Evolutionary conservation across 495 filamentous ascomycete species (phyloP).

Genomic region (Niebla homalea): DNA sequence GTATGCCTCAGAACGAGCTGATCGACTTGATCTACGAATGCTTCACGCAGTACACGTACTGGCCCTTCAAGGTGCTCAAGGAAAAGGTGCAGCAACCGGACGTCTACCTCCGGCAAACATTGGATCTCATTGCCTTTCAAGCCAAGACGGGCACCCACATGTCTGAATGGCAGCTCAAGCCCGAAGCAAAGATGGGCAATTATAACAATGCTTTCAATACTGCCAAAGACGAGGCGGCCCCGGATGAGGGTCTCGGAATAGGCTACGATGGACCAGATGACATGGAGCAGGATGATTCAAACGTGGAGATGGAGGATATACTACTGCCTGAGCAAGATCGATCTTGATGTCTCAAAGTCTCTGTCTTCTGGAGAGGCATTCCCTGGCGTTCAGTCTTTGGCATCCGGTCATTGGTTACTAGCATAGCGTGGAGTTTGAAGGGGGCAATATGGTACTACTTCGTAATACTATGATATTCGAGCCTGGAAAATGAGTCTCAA

Average conservation of each 20-base stretch:
- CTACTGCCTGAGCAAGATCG: conserved; percentile 8
- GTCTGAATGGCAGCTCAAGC: conserved; percentile 68
- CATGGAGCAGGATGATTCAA: conserved; percentile 48
- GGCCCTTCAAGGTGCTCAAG: conserved; percentile 75
- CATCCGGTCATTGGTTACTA: no score
- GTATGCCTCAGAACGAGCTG: conserved; percentile 76
- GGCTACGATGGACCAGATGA: conserved; percentile 34
- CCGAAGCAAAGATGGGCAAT: conserved; percentile 50
- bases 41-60: conserved; percentile 76
- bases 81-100: conserved; percentile 68
- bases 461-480: no score
- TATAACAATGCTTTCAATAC: conserved; percentile 31
- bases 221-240: conserved; percentile 35
- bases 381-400: no score
- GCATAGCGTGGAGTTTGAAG: no score
- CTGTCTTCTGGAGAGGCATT: no score
- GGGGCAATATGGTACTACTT: no score
- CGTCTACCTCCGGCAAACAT: conserved; percentile 70
- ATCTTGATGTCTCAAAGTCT: no score
- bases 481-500: no score
- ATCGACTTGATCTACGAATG: conserved; percentile 67
- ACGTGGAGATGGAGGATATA: conserved; percentile 67
- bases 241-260: conserved; percentile 19
- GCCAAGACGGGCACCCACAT: conserved; percentile 70
- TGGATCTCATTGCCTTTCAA: conserved; percentile 70